Evolutionary conservation across 208 protist genomes (phyloP), one percentile per base, ranked within the genome.

Genomic region (Herpetomonas muscarum): DNA sequence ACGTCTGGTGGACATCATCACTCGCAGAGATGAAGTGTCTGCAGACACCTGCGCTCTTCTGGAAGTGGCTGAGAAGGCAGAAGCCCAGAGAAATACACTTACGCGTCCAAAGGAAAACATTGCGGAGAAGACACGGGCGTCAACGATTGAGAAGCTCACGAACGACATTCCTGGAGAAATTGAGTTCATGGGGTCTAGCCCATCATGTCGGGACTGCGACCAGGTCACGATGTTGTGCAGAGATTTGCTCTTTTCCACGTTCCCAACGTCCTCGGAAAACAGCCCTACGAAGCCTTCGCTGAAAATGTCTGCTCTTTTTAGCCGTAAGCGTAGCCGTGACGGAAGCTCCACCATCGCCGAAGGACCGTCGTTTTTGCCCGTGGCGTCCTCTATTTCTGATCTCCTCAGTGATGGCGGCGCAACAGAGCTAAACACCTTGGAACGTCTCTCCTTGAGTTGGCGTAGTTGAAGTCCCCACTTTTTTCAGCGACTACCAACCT

Each of bases 201-300:
- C 72, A 1, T 75, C 81, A 0, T 85, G 74, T 46, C 85, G 85
- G 15, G 79, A 87, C 70, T 87, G 81, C 49, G 81, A 89, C 42
- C 79, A 84, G 52, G 60, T 92, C 3, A 85, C 79, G 4, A 64
- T 77, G 37, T 47, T 92, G 10, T 85, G 79, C 47, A 64, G 85
- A 22, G 73, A 70, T 74, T 61, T 65, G 31, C 28, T 83, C 39
- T 78, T 82, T 42, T 67, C 72, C 24, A 66, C 72, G 24, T 59
- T 37, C 31, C n/a, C n/a, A n/a, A n/a, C n/a, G n/a, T 21, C 34
- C 22, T 61, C 29, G 19, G 22, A 49, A 36, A 55, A 59, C 30
- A 31, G 34, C 42, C 7, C 52, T 21, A 12, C 9, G 46, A 54
- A n/a, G 24, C 6, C 1, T 32, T 24, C 9, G 2, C 15, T 37